Evolutionary conservation across 257 asterid species (phyloP).

Genomic region (Sherardia arvensis): DNA sequence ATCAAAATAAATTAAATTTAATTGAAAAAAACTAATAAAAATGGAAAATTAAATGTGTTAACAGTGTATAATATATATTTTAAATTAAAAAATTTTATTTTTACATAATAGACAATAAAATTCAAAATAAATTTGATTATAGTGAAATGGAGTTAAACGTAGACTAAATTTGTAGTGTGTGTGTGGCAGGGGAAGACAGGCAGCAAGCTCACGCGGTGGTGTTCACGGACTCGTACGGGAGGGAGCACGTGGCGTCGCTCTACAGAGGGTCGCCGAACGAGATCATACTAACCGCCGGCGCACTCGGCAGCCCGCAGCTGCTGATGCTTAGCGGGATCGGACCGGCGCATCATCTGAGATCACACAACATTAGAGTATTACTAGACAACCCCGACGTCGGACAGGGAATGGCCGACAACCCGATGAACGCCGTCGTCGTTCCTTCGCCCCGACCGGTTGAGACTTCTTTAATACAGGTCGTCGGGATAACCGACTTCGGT

Average conservation of each 20-base stretch:
- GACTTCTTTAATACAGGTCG: conserved; percentile 42
- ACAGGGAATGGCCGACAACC: conserved; percentile 72
- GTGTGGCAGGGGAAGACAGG: background rate
- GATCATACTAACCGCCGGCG: conserved; percentile 64
- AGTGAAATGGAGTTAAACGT: too few relatives aligned
- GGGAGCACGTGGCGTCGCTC: conserved; percentile 41
- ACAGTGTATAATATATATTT: too few relatives aligned
- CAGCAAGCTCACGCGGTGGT: conserved; percentile 41
- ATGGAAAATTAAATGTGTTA: too few relatives aligned
- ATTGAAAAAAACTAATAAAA: too few relatives aligned
- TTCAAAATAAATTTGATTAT: too few relatives aligned
- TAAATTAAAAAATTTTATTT: too few relatives aligned
- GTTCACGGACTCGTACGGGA: conserved; percentile 42
- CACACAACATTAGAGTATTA: conserved; percentile 18
- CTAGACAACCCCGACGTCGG: conserved; percentile 58
- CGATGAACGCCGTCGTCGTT: conserved; percentile 50
- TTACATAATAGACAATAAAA: too few relatives aligned
- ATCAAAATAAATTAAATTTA: too few relatives aligned
- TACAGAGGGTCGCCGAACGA: conserved; percentile 31
- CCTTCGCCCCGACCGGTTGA: conserved; percentile 50
- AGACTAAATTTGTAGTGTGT: background rate
- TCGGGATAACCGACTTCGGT: conserved; percentile 48
- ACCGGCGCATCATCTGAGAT: conserved; percentile 15
- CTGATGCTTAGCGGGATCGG: conserved; percentile 70
- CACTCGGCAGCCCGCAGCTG: conserved; percentile 82